Evolutionary conservation across 176 grass and related monocot genomes (phyloP).

Genomic region (Triticum dicoccoides): DNA sequence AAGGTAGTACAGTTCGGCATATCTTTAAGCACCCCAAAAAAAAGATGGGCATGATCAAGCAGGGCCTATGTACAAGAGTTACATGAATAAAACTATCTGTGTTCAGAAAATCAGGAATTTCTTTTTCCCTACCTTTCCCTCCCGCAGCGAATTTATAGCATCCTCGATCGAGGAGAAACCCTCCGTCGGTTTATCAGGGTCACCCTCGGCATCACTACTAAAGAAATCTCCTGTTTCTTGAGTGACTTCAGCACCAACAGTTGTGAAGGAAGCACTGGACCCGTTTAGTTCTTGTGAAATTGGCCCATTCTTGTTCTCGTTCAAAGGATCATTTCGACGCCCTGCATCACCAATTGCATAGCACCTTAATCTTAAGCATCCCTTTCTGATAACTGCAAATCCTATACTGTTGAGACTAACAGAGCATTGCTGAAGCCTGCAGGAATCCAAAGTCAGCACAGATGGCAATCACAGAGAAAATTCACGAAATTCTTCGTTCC

Average conservation of each 20-base stretch:
- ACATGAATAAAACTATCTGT: not conserved
- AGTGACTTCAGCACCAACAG: slow-evolving; percentile 81
- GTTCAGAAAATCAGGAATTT: not conserved
- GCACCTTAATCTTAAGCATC: slow-evolving; percentile 54
- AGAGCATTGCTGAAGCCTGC: slow-evolving; percentile 54
- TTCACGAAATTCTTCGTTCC: not conserved
- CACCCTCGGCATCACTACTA: slow-evolving; percentile 76
- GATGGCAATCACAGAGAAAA: not conserved
- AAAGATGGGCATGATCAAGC: not conserved
- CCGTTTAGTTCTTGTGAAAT: slow-evolving; percentile 36
- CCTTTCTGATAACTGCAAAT: slow-evolving; percentile 59
- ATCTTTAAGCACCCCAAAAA: not conserved
- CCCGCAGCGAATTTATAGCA: slow-evolving; percentile 54
- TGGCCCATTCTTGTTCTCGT: slow-evolving; percentile 60
- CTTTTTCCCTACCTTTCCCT: slow-evolving; percentile 57
- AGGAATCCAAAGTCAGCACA: not conserved
- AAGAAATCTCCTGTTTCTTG: slow-evolving; percentile 86
- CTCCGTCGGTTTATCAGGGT: slow-evolving; percentile 72
- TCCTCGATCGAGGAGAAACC: slow-evolving; percentile 82
- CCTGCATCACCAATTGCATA: slow-evolving; percentile 45
- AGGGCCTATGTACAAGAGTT: not conserved
- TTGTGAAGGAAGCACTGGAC: slow-evolving; percentile 45
- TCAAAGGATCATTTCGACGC: slow-evolving; percentile 39
- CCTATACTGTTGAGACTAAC: slow-evolving; percentile 43
- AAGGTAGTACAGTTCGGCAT: not conserved